These are phyloP conservation scores for Aspergillus spinulosporus DNA, from an alignment of 2,329 filamentous ascomycete genomes.

Conservation along the genomic window DNA sequence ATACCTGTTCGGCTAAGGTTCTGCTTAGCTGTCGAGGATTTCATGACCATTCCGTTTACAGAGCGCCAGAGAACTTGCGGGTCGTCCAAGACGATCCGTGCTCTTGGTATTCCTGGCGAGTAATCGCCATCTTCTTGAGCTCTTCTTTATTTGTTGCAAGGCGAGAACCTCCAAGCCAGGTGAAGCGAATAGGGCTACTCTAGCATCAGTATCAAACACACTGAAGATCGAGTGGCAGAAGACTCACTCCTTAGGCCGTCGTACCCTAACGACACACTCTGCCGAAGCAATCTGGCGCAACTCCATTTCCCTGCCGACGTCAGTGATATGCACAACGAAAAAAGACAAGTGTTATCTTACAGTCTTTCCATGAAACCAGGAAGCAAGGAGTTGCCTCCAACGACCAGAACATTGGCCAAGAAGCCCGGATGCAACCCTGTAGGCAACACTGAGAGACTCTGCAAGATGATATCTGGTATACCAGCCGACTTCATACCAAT, in stretches of 20 bases:
- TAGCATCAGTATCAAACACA: conserved; percentile 14
- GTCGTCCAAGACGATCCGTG: conserved; percentile 73
- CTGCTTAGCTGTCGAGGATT: neutral
- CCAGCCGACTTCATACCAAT: conserved; percentile 82
- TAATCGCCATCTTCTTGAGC: conserved; percentile 70
- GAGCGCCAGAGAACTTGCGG: conserved; percentile 62
- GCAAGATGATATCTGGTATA: conserved; percentile 76
- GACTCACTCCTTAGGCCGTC: conserved; percentile 61
- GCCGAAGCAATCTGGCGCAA: conserved; percentile 70
- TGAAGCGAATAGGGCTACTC: conserved; percentile 67
- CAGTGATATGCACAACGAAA: conserved; percentile 17
- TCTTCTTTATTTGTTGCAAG: conserved; percentile 68
- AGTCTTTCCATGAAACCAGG: conserved; percentile 79
- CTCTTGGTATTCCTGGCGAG: conserved; percentile 87
- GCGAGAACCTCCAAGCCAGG: conserved; percentile 81
- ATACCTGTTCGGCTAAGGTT: too few relatives aligned
- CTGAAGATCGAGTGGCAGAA: neutral
- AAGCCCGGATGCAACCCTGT: conserved; percentile 81
- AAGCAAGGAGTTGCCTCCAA: conserved; percentile 81
- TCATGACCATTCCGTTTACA: conserved; percentile 15
- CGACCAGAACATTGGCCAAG: conserved; percentile 81
- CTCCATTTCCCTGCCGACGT: conserved; percentile 58
- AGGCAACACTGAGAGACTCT: conserved; percentile 73
- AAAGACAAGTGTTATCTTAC: conserved; percentile 36
- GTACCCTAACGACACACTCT: conserved; percentile 75